A percentile compares a stretch with the other conserved stretches of the same genome.
Evolutionary conservation across 768 basidiomycete species (phyloP).

Genomic region (Gloeophyllum trabeum): DNA sequence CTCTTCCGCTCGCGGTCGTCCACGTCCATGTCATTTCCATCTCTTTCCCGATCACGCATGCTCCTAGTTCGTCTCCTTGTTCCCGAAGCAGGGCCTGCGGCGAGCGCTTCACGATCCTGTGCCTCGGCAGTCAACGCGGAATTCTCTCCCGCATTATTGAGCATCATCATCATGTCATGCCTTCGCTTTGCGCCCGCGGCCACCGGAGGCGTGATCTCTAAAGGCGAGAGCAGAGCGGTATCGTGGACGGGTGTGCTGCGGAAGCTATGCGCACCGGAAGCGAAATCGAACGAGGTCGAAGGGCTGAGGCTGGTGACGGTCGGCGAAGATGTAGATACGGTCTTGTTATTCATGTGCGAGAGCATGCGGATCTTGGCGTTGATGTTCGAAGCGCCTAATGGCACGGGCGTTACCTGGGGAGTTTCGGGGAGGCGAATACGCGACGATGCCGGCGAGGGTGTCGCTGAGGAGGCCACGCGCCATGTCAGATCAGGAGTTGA

Average conservation of each 20-base stretch:
- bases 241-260: background rate
- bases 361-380: background rate
- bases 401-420: background rate
- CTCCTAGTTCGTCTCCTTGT: constrained; percentile 44
- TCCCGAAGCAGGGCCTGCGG: constrained; percentile 8
- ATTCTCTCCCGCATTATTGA: constrained; percentile 10
- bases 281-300: background rate
- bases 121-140: background rate
- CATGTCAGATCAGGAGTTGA: no score
- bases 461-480: no score
- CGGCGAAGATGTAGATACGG: background rate
- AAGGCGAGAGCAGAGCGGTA: background rate
- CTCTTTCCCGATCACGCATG: constrained; percentile 24
- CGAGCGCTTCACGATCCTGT: constrained; percentile 11
- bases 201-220: background rate
- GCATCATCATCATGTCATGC: constrained; percentile 71
- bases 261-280: background rate
- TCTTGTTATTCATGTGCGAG: no score
- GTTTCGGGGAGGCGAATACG: background rate
- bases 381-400: background rate
- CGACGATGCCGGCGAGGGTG: background rate
- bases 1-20: constrained; percentile 69
- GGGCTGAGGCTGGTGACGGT: background rate
- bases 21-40: constrained; percentile 71
- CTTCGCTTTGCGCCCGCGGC: constrained; percentile 38